A percentile compares a stretch with the other conserved stretches of the same genome.
Conservation (phyloP, 176 grass and related monocot species). For the Panicum miliaceum region DNA sequence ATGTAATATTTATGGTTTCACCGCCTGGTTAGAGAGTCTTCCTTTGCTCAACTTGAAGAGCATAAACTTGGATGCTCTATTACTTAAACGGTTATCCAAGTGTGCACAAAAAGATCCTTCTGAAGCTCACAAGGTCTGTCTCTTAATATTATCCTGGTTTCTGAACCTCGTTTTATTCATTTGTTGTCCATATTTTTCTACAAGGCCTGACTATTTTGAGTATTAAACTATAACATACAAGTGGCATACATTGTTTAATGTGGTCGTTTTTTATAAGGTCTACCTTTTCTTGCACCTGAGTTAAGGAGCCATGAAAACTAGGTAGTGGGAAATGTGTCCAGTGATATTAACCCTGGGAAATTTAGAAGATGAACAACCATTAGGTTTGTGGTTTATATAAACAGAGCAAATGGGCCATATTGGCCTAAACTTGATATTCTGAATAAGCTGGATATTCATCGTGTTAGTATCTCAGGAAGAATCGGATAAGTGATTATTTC, state of each 20-base stretch:
- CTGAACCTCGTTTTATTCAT: conserved; percentile 10
- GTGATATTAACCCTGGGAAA: neutral
- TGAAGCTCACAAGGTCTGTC: conserved; percentile 58
- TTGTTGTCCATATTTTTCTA: neutral
- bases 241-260: conserved; percentile 2
- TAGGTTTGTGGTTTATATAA: neutral
- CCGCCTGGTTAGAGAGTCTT: conserved; percentile 66
- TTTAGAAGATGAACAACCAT: neutral
- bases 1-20: conserved; percentile 51
- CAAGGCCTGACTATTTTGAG: neutral
- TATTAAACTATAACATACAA: neutral
- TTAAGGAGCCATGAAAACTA: neutral
- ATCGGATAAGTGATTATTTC: neutral
- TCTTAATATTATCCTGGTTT: conserved; percentile 6
- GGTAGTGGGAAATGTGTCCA: neutral
- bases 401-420: neutral
- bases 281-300: neutral
- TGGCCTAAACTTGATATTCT: neutral
- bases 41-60: conserved; percentile 90
- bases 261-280: neutral
- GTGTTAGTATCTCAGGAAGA: neutral
- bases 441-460: neutral
- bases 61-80: conserved; percentile 71
- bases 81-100: conserved; percentile 65
- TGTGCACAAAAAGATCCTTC: conserved; percentile 54